A percentile compares a stretch with the other conserved stretches of the same genome.
Conservation (phyloP, 352 stramenopile species). For the Pythium oligandrum region DNA sequence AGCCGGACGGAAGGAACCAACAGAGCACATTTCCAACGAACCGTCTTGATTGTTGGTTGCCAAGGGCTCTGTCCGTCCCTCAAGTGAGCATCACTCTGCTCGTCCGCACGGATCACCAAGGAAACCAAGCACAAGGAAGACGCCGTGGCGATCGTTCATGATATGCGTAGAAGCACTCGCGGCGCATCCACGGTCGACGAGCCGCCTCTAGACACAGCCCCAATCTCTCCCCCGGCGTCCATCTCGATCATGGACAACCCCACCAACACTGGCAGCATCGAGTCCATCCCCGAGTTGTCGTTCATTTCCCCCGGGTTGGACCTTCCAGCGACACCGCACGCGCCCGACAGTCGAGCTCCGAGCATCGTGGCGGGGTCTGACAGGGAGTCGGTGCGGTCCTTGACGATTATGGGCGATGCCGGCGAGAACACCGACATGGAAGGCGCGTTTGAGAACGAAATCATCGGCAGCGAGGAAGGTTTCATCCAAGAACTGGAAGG, state of each 20-base stretch:
- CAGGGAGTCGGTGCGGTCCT: background rate
- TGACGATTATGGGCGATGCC: conserved; percentile 22
- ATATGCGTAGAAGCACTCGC: conserved; percentile 19
- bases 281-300: conserved; percentile 22
- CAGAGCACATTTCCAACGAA: no score
- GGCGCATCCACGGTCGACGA: conserved; percentile 3
- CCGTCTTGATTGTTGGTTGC: no score
- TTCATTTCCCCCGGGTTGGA: background rate
- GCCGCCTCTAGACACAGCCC: conserved; percentile 1
- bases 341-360: conserved; percentile 9
- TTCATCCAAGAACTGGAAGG: conserved; percentile 22
- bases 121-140: background rate
- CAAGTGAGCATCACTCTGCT: no score
- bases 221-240: conserved; percentile 6
- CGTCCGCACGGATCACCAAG: no score
- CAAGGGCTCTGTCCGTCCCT: no score
- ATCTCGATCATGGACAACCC: conserved; percentile 19
- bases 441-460: conserved; percentile 23
- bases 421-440: conserved; percentile 14
- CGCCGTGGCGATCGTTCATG: background rate
- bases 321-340: background rate
- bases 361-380: background rate
- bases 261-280: conserved; percentile 14
- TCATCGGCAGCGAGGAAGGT: conserved; percentile 40
- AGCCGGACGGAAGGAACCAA: no score